Base-by-base conservation (phyloP, 495 filamentous ascomycete species). In the Staphylotrichum longicolle region DNA sequence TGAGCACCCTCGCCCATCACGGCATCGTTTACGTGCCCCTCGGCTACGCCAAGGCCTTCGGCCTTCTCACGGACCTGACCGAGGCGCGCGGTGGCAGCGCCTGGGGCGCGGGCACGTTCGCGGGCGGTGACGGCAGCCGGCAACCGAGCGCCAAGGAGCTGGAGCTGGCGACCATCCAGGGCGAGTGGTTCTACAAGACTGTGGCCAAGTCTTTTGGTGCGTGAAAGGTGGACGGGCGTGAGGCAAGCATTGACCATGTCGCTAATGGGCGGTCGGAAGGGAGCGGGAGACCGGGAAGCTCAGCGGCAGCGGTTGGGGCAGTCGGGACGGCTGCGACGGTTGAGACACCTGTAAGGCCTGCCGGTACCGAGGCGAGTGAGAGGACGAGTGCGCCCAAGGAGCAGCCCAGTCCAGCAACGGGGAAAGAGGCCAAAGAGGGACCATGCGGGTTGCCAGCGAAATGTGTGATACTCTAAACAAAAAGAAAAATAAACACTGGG, bases 61-160 rank as follows among this genome's bases (percentile, higher is more conserved):
- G 66, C 35, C 70, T 81, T 51, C 73, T 96, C 60, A 72, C 85
- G 58, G 85, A 93, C 73, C 69, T 94, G 32, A 63, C 71, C 14
- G 90, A 96, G 80, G 81, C 91, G 55, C 89, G 88, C 72, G 94
- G 94, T 68, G 95, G 94, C 40, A 83, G 81, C 62, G 81, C 94
- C 20, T 98, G 95, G 94, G 94, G 94, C 68, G 93, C 94, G 41
- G 94, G 94, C 72, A 96, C 94, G 53, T 93, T 96, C 68, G 80
- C 93, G 61, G 88, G 86, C 60, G 76, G 73, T 62, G 88, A 95
- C 54, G 94, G 94, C 67, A 88, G 88, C 48, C 89, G 94, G 69
- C 83, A 90, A 77, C 95, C 95, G 32, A 81, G 81, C 20, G 76
- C 74, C 7, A 77, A 80, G 57, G 95, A 99, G 80, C 78, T 96